Conservation (phyloP, 2,329 filamentous ascomycete genomes). For the Torrubiella hemipterigena region DNA sequence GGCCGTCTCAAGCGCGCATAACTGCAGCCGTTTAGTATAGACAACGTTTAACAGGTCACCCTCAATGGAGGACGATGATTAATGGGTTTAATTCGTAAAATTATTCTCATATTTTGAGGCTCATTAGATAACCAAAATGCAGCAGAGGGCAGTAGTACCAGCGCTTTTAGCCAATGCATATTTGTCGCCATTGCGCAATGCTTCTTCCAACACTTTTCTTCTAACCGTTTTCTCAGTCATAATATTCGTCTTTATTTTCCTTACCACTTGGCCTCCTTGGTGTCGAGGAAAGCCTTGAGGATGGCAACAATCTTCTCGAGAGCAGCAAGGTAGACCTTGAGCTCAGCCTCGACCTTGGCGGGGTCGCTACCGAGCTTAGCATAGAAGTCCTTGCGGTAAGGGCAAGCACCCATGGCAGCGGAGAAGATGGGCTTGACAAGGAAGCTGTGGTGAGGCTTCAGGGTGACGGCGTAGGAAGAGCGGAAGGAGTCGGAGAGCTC, state of each 20-base stretch:
- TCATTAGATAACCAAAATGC: too few species aligned
- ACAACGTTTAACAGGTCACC: neutral
- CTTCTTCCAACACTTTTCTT: too few species aligned
- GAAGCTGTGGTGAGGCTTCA: conserved; percentile 87
- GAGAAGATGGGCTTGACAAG: conserved; percentile 85
- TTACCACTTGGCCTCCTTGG: conserved; percentile 48
- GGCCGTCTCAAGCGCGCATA: conserved; percentile 8
- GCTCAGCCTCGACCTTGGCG: conserved; percentile 47
- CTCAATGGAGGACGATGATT: too few species aligned
- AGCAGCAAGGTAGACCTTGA: conserved; percentile 62
- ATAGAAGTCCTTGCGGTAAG: conserved; percentile 92
- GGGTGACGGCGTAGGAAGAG: conserved; percentile 68
- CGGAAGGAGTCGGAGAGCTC: conserved; percentile 85
- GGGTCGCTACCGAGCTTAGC: conserved; percentile 64
- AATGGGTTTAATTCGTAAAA: too few species aligned
- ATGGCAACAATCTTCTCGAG: conserved; percentile 72
- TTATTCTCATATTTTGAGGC: too few species aligned
- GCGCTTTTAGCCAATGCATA: too few species aligned
- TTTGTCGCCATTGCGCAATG: too few species aligned
- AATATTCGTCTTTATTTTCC: conserved; percentile 2
- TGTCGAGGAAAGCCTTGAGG: conserved; percentile 47
- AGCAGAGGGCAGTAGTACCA: too few species aligned
- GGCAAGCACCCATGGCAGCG: conserved; percentile 84
- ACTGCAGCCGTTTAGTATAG: neutral
- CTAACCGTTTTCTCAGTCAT: too few species aligned